phyloP scores from a whole-genome alignment of 2,329 filamentous ascomycete genomes.

The Diaporthe capsici region DNA sequence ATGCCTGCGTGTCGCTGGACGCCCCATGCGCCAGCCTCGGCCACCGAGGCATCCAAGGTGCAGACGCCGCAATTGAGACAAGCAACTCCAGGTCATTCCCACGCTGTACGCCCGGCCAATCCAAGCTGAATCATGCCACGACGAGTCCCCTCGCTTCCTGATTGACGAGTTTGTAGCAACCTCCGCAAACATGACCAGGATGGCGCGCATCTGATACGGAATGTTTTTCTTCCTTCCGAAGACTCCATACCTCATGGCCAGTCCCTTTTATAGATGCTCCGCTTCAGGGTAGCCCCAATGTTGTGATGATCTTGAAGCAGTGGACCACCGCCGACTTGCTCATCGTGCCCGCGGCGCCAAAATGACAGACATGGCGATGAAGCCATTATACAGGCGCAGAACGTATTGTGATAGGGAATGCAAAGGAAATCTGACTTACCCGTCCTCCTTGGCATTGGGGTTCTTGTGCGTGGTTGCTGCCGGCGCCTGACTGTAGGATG shows the following conservation, averaged over 20 bases:
- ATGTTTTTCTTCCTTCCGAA: not conserved
- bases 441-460: conserved; percentile 88
- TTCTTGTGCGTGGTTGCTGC: conserved; percentile 55
- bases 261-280: not conserved
- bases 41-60: conserved; percentile 23
- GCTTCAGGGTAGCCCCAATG: not conserved
- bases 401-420: not conserved
- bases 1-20: conserved; percentile 28
- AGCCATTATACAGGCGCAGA: conserved; percentile 31
- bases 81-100: conserved; percentile 26
- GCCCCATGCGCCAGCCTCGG: conserved; percentile 13
- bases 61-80: conserved; percentile 6
- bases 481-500: conserved; percentile 47
- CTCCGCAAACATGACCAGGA: conserved; percentile 23
- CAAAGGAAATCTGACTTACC: conserved; percentile 74
- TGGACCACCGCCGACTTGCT: not conserved
- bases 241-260: not conserved
- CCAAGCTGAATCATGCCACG: conserved; percentile 8
- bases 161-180: conserved; percentile 29
- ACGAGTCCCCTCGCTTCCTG: conserved; percentile 12
- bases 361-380: not conserved
- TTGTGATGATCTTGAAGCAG: not conserved
- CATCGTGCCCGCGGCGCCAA: not conserved
- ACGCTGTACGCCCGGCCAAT: conserved; percentile 6
- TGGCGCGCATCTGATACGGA: conserved; percentile 2